phyloP scores from a whole-genome alignment of 768 basidiomycete species.

The Crassisporium funariophilum region DNA sequence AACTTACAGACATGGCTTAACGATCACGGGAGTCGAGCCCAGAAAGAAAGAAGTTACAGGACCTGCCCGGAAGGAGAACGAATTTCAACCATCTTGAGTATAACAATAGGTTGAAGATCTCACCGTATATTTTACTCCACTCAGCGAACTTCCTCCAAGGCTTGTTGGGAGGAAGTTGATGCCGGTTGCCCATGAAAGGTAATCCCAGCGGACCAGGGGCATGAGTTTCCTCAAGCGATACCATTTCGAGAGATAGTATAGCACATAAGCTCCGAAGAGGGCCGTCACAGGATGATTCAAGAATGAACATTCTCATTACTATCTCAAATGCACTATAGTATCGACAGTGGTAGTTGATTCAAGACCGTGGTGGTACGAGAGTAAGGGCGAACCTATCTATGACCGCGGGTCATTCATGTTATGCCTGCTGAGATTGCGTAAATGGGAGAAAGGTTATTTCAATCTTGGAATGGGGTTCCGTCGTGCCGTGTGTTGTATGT shows the following conservation, averaged over 20 bases:
- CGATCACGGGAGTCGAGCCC: conserved; percentile 44
- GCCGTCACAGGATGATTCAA: no score
- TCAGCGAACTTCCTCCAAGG: conserved; percentile 52
- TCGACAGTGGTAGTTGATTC: no score
- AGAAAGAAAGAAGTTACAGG: conserved; percentile 43
- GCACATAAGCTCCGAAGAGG: conserved; percentile 16
- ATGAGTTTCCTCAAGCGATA: conserved; percentile 32
- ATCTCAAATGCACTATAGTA: no score
- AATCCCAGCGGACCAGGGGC: conserved; percentile 48
- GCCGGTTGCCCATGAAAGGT: conserved; percentile 47
- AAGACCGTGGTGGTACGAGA: no score
- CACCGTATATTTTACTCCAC: conserved; percentile 50
- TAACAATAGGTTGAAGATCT: conserved; percentile 1
- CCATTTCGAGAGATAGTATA: conserved; percentile 31
- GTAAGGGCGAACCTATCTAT: no score
- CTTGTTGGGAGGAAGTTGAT: conserved; percentile 45
- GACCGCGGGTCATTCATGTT: no score
- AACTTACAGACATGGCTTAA: no score
- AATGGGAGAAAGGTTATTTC: no score
- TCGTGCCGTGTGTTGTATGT: background rate
- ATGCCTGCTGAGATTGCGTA: no score
- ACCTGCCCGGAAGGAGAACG: conserved; percentile 28
- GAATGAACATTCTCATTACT: no score
- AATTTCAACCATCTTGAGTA: conserved; percentile 1
- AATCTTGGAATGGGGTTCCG: no score